A percentile compares a stretch with the other conserved stretches of the same genome.
Evolutionary conservation across 257 asterid genomes (phyloP).

Genomic region (Fraxinus cuspidata): DNA sequence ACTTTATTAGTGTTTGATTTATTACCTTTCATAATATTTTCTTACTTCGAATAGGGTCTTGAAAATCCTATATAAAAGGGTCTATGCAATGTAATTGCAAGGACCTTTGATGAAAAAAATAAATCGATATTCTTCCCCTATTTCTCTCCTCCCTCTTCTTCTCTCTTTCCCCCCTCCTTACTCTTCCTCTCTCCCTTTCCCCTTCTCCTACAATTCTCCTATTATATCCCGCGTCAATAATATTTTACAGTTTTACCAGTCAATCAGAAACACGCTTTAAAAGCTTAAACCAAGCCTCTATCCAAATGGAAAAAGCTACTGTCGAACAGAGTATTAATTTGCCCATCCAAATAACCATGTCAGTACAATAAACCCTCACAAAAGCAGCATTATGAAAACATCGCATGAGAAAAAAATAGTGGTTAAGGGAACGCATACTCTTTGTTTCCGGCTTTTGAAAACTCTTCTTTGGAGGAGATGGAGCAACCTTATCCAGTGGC

Average conservation of each 20-base stretch:
- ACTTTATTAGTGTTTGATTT: too few species aligned
- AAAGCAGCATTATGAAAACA: conserved; percentile 19
- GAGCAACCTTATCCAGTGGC: conserved; percentile 49
- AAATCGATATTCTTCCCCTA: too few species aligned
- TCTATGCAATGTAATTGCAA: too few species aligned
- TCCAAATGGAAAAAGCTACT: background rate
- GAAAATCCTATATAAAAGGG: too few species aligned
- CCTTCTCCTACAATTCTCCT: too few species aligned
- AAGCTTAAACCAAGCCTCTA: conserved; percentile 1
- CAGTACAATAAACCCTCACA: conserved; percentile 1
- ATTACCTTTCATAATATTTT: too few species aligned
- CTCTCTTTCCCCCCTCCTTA: too few species aligned
- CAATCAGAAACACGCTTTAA: background rate
- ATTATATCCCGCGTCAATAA: too few species aligned
- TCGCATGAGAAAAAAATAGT: conserved; percentile 6
- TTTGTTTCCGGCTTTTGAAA: conserved; percentile 46
- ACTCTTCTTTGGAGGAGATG: conserved; percentile 64
- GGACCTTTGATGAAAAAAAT: too few species aligned
- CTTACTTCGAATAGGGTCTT: too few species aligned
- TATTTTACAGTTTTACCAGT: background rate
- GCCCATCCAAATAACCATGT: background rate
- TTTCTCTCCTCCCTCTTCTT: too few species aligned
- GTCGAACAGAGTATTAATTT: conserved; percentile 2
- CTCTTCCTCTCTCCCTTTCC: too few species aligned
- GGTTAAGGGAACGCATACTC: conserved; percentile 35